Evolutionary conservation across 2,329 filamentous ascomycete species (phyloP).

Genomic region (Stagonosporopsis vannaccii): DNA sequence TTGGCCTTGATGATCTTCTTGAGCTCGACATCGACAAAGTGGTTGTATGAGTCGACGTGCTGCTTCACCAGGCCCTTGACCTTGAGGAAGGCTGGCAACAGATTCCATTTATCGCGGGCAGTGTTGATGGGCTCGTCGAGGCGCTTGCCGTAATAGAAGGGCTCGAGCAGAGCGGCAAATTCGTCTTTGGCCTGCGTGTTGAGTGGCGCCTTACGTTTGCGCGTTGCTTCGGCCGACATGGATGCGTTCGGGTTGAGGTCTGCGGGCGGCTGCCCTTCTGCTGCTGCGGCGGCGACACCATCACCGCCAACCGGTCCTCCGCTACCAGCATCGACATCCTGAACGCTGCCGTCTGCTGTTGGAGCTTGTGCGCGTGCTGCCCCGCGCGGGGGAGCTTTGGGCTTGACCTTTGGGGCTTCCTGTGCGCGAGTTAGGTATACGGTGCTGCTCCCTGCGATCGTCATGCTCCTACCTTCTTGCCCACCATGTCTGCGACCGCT

Average conservation of each 20-base stretch:
- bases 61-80: slow-evolving; percentile 97
- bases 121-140: slow-evolving; percentile 74
- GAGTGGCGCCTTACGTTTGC: slow-evolving; percentile 38
- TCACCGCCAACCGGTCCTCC: slow-evolving; percentile 12
- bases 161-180: slow-evolving; percentile 71
- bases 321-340: slow-evolving; percentile 13
- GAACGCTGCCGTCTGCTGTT: slow-evolving; percentile 20
- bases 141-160: slow-evolving; percentile 73
- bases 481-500: slow-evolving; percentile 39
- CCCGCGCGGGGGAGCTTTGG: slow-evolving; percentile 44
- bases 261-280: slow-evolving; percentile 17
- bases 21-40: slow-evolving; percentile 94
- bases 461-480: slow-evolving; percentile 34
- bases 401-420: slow-evolving; percentile 37
- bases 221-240: slow-evolving; percentile 33
- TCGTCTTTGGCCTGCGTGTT: slow-evolving; percentile 51
- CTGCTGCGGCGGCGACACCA: not conserved
- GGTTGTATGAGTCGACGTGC: slow-evolving; percentile 98
- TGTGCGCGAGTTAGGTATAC: slow-evolving; percentile 24
- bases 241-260: slow-evolving; percentile 30
- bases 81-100: slow-evolving; percentile 96
- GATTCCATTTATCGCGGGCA: slow-evolving; percentile 90
- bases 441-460: not conserved
- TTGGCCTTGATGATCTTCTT: slow-evolving; percentile 97
- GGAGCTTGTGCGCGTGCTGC: slow-evolving; percentile 34